These are phyloP conservation scores for Papiliotrema terrestris DNA, from an alignment of 1,284 basidiomycete genomes.

Conservation along the genomic window DNA sequence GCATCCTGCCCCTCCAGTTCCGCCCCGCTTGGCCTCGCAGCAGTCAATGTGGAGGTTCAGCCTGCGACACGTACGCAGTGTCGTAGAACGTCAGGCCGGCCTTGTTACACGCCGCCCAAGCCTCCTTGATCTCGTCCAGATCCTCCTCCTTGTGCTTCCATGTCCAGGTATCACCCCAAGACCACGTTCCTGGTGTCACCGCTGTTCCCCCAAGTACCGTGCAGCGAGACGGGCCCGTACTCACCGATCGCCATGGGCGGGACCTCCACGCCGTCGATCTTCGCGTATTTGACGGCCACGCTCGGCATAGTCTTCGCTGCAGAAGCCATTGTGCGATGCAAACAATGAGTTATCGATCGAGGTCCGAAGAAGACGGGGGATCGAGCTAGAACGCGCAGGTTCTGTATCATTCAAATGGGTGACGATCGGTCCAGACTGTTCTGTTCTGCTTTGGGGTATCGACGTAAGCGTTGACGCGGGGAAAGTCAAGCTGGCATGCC, in stretches of 20 bases:
- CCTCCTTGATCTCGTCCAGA: constrained; percentile 28
- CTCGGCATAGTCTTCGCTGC: background rate
- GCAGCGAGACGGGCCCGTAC: background rate
- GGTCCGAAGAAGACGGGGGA: too few relatives aligned
- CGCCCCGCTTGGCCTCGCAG: too few relatives aligned
- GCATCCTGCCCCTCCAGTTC: background rate
- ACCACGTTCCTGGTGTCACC: constrained; percentile 24
- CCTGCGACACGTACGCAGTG: constrained; percentile 37
- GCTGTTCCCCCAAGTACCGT: background rate
- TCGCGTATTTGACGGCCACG: background rate
- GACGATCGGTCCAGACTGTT: too few relatives aligned
- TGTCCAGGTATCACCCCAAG: constrained; percentile 27
- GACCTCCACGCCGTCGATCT: constrained; percentile 12
- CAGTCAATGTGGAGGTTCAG: too few relatives aligned
- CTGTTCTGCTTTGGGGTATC: too few relatives aligned
- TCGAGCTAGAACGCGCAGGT: too few relatives aligned
- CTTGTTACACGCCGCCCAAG: constrained; percentile 28
- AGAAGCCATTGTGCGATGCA: background rate
- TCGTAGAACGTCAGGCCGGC: constrained; percentile 42
- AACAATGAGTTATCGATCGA: too few relatives aligned
- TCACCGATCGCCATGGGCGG: constrained; percentile 35
- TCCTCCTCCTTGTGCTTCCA: constrained; percentile 38
- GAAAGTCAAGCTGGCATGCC: too few relatives aligned
- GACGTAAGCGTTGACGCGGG: too few relatives aligned
- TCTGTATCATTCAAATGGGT: too few relatives aligned